Conservation (phyloP, 805 yeast genomes). For the Monosporozyma aerobia region DNA sequence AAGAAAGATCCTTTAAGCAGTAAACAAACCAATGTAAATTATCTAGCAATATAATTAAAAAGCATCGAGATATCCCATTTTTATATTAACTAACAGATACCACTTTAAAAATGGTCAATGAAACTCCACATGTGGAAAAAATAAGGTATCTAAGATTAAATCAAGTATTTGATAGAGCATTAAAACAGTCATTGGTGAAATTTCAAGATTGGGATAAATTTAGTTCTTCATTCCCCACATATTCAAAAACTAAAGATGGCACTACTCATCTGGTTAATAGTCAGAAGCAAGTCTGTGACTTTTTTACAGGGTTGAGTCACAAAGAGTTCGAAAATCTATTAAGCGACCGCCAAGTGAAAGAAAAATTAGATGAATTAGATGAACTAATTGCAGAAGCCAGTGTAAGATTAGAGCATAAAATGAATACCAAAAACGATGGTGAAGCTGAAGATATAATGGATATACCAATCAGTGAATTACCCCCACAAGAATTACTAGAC, state of each 20-base stretch:
- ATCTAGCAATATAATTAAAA: not conserved
- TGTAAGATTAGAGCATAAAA: conserved; percentile 8
- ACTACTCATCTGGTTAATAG: conserved; percentile 38
- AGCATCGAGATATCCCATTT: not conserved
- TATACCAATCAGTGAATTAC: conserved; percentile 15
- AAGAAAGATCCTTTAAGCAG: not conserved
- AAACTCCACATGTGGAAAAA: conserved; percentile 5
- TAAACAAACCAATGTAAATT: not conserved
- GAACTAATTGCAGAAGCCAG: conserved; percentile 32
- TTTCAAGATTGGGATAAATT: conserved; percentile 44
- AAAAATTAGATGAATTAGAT: conserved; percentile 33
- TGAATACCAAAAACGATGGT: conserved; percentile 1
- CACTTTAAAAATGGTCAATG: not conserved
- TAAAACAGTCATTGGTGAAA: conserved; percentile 41
- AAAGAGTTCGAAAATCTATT: conserved; percentile 49
- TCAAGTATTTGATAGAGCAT: conserved; percentile 44
- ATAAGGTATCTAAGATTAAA: conserved; percentile 43
- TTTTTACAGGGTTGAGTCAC: conserved; percentile 41
- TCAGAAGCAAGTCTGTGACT: conserved; percentile 41
- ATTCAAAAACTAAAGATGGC: conserved; percentile 40
- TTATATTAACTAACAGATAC: not conserved
- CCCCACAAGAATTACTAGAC: conserved; percentile 19
- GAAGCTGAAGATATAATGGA: conserved; percentile 1
- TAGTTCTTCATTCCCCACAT: conserved; percentile 44
- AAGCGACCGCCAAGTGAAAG: conserved; percentile 34